These are phyloP conservation scores for Pseudogymnoascus sp. DNA, from an alignment of 2,329 filamentous ascomycete species.

Conservation along the genomic window DNA sequence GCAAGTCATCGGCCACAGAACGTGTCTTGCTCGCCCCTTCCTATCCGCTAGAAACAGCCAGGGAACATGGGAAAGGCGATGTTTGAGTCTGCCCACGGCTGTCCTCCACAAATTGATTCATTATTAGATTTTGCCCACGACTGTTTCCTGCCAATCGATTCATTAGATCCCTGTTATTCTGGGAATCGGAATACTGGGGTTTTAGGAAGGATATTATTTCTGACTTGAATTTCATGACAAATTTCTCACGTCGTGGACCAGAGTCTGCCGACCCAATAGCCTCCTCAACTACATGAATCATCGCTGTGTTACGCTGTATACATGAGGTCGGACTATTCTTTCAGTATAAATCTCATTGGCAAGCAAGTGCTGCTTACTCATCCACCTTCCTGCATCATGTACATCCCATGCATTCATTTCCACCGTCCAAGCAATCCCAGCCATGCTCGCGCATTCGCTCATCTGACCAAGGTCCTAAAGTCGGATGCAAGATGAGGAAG, in stretches of 20 bases:
- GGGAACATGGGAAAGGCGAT: background rate
- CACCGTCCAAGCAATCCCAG: background rate
- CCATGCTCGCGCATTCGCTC: background rate
- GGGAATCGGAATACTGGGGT: background rate
- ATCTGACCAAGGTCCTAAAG: background rate
- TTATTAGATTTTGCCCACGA: background rate
- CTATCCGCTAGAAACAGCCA: background rate
- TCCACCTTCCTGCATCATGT: background rate
- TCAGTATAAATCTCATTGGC: background rate
- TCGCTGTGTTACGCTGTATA: background rate
- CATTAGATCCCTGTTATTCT: background rate
- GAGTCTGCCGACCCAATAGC: slow-evolving; percentile 2
- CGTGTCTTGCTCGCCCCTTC: background rate
- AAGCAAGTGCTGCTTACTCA: background rate
- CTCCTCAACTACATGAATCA: background rate
- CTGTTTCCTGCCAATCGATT: background rate
- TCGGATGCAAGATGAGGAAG: background rate
- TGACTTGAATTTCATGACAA: background rate
- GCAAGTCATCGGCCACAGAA: slow-evolving; percentile 3
- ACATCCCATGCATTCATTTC: background rate
- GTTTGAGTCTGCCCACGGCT: background rate
- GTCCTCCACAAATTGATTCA: background rate
- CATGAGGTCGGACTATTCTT: background rate
- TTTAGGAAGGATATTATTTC: background rate
- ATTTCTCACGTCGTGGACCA: background rate